Evolutionary conservation across 176 grass and related monocot species (phyloP), one percentile per base, ranked within the genome.

Genomic region (Cocos nucifera): DNA sequence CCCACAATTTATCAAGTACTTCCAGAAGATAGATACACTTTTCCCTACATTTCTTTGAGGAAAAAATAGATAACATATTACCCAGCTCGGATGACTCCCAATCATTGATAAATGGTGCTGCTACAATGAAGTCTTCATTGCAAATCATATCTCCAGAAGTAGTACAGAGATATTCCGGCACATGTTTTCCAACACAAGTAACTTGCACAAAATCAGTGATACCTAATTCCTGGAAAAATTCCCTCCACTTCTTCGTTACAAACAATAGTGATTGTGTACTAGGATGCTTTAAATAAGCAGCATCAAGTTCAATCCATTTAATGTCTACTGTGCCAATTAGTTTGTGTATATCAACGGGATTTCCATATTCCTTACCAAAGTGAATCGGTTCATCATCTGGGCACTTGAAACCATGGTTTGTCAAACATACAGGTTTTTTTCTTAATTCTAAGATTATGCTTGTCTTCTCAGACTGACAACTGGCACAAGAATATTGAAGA

Each of bases 161-260:
- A 66, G 68, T 50, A 64, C 62, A 68, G 75, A 52, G 67, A 72
- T 50, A 21, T 19, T 79, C 78, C 4, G 68, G 54, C 15, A 51
- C 63, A 26, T 53, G 67, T 58, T 76, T 89, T 66, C 79, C 67
- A 76, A 85, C 59, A 58, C 68, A 58, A 70, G 74, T 78, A 69
- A 91, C 73, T 78, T 84, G 83, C 32, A 97, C 85, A 69, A 97
- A 97, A 75, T 97, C 92, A 78, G 87, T 91, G 28, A 88, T 76
- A 29, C 92, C 87, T 56, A 97, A 70, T 55, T 88, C 87, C 60
- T 85, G 78, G 65, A 97, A 79, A 75, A 97, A 97, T 22, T 66
- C 75, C 51, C 87, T 90, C 86, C 92, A 97, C 48, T 39, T 62
- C 57, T 65, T 75, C 29, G 56, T 23, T 23, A 23, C 23, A 23